Conservation (phyloP, 371 early-diverging fungal genomes). For the Blastocladiella emersonii region DNA sequence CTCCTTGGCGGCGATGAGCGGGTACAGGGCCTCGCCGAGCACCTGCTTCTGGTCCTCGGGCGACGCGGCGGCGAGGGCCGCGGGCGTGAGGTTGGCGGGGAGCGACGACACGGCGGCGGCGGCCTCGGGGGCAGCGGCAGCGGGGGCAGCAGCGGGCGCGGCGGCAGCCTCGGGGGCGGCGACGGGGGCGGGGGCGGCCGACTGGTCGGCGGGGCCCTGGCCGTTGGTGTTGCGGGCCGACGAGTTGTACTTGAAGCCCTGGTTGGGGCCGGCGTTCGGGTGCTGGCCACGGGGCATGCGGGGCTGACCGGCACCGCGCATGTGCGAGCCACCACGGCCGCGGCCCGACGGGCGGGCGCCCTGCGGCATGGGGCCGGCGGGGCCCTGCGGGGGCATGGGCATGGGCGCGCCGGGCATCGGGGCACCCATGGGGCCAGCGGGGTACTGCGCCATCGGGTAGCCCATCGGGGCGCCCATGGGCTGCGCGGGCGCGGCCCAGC, state of each 20-base stretch:
- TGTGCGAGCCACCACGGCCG: background rate
- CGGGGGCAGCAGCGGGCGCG: conserved; percentile 28
- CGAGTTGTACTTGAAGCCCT: conserved; percentile 37
- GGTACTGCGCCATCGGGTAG: conserved; percentile 1
- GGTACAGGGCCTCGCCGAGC: conserved; percentile 90
- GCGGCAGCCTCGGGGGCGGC: conserved; percentile 15
- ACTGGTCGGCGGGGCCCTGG: conserved; percentile 1
- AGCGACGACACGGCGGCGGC: conserved; percentile 3
- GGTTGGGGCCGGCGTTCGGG: conserved; percentile 3
- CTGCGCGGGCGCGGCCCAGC: background rate
- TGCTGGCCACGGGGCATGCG: conserved; percentile 5
- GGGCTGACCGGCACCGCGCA: conserved; percentile 3
- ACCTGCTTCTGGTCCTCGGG: conserved; percentile 84
- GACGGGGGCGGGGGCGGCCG: conserved; percentile 15
- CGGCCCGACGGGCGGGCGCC: background rate
- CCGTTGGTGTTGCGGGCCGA: conserved; percentile 30
- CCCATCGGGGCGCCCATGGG: background rate
- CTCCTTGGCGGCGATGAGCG: conserved; percentile 47
- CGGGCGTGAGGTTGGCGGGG: conserved; percentile 44
- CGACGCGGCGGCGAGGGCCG: conserved; percentile 62
- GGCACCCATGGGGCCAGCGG: background rate
- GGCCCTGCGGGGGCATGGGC: conserved; percentile 12
- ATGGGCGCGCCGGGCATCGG: conserved; percentile 10
- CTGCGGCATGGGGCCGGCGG: conserved; percentile 13
- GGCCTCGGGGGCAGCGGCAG: conserved; percentile 8